These are phyloP conservation scores for Pistacia atlantica DNA, from an alignment of 345 rosid species.

Conservation along the genomic window DNA sequence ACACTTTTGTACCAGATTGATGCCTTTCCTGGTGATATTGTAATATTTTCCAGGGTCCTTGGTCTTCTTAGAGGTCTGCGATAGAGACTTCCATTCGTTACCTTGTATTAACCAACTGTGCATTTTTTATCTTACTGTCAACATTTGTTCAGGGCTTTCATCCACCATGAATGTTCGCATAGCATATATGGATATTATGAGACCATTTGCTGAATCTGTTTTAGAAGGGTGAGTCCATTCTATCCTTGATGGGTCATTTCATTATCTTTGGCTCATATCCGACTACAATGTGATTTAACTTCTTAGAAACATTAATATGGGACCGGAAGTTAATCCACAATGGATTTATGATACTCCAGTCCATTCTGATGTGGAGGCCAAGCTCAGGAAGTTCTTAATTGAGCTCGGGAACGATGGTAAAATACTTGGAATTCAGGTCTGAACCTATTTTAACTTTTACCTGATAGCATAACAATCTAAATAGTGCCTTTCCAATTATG, in stretches of 20 bases:
- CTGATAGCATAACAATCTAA: no score
- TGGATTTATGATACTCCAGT: conserved; percentile 74
- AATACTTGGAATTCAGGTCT: conserved; percentile 92
- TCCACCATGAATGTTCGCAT: conserved; percentile 80
- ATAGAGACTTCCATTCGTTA: conserved; percentile 15
- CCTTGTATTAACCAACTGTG: conserved; percentile 13
- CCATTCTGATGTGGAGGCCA: conserved; percentile 80
- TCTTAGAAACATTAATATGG: conserved; percentile 61
- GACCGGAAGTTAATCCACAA: conserved; percentile 57
- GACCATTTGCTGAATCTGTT: conserved; percentile 97
- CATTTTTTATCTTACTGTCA: conserved; percentile 16
- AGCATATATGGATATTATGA: conserved; percentile 87
- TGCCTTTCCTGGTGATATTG: conserved; percentile 99
- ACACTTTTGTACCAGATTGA: conserved; percentile 61
- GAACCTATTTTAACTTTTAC: conserved; percentile 1
- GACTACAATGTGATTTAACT: conserved; percentile 27
- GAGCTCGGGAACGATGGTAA: conserved; percentile 76
- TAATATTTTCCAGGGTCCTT: conserved; percentile 84
- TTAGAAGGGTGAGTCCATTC: conserved; percentile 68
- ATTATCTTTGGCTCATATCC: conserved; percentile 6
- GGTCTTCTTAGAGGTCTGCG: conserved; percentile 89
- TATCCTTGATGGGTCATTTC: conserved; percentile 20
- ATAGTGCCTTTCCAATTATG: no score
- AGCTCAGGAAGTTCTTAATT: conserved; percentile 74
- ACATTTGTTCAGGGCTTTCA: conserved; percentile 68